Evolutionary conservation across 2,329 filamentous ascomycete species (phyloP), one percentile per base, ranked within the genome.

Genomic region (Monosporascus sp.): DNA sequence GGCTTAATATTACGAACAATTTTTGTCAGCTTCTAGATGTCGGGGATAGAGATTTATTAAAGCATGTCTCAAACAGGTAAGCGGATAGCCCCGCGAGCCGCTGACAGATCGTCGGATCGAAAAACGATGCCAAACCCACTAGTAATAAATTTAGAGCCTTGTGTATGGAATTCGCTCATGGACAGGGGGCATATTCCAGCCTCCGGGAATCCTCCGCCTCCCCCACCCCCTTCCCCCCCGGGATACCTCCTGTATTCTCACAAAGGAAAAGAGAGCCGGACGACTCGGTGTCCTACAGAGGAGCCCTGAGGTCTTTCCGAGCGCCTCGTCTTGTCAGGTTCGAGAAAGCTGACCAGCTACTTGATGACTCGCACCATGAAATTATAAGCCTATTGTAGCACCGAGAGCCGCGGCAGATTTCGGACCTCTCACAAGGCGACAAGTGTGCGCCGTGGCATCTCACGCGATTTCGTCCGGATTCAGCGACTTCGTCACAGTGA

Each of bases 391-490:
- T 58, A 60, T 60, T 35, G 52, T 50, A 52, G 48, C 54, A 53
- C 50, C 20, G 45, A 50, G 56, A 53, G 59, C 54, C 57, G 57
- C 57, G 57, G 61, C 57, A 63, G 58, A 62, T 64, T 62, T 57
- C 61, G 61, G 59, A 56, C 64, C 64, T 67, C 60, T 67, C 62
- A 67, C 56, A 59, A 60, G 62, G 63, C 60, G 63, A 64, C 64
- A 67, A 62, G 64, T 65, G 63, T 61, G 64, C 63, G 51, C 50
- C 50, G 49, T 55, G 54, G 58, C 54, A 60, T 46, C 55, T 57
- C 57, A 59, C 53, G 56, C 56, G 53, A 54, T 55, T 50, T 51
- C 38, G 43, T 27, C 43, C 41, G 17, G 1, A 0, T 54, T 54
- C 50, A 55, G 53, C 49, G 57, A 49, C 54, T 51, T 51, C 54